Evolutionary conservation across 2,329 filamentous ascomycete genomes (phyloP).

Genomic region (Ophiocordyceps sinensis): DNA sequence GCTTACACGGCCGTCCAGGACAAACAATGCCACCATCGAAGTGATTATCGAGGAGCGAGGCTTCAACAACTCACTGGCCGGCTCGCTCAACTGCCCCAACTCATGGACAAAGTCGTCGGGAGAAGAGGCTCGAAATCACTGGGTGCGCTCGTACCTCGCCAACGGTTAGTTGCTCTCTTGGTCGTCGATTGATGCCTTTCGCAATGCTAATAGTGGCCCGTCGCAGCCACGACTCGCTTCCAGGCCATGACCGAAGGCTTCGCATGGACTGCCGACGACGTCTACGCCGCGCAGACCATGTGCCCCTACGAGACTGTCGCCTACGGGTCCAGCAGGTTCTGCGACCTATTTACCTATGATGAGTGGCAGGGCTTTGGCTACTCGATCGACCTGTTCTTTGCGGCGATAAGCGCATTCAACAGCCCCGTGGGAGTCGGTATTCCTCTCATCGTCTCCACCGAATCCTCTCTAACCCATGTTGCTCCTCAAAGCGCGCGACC

Average conservation of each 20-base stretch:
- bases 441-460: background rate
- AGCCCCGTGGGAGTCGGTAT: conserved; percentile 43
- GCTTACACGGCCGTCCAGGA: conserved; percentile 21
- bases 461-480: background rate
- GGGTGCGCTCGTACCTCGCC: conserved; percentile 49
- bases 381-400: conserved; percentile 51
- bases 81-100: conserved; percentile 53
- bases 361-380: conserved; percentile 66
- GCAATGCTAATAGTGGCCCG: background rate
- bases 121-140: conserved; percentile 38
- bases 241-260: conserved; percentile 37
- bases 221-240: conserved; percentile 42
- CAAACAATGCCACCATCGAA: conserved; percentile 56
- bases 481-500: conserved; percentile 44
- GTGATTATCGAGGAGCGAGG: conserved; percentile 49
- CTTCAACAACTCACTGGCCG: conserved; percentile 59
- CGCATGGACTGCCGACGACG: conserved; percentile 50
- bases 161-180: conserved; percentile 25
- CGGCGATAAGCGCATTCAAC: conserved; percentile 45
- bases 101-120: conserved; percentile 35
- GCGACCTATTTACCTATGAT: conserved; percentile 57
- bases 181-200: background rate
- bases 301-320: conserved; percentile 70
- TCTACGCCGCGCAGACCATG: conserved; percentile 54
- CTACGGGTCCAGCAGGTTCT: conserved; percentile 61